Percentiles rank a stretch among this genome's conserved stretches.
These are phyloP conservation scores for Tolypocladium ophioglossoides DNA, from an alignment of 2,329 filamentous ascomycete species.

Conservation along the genomic window DNA sequence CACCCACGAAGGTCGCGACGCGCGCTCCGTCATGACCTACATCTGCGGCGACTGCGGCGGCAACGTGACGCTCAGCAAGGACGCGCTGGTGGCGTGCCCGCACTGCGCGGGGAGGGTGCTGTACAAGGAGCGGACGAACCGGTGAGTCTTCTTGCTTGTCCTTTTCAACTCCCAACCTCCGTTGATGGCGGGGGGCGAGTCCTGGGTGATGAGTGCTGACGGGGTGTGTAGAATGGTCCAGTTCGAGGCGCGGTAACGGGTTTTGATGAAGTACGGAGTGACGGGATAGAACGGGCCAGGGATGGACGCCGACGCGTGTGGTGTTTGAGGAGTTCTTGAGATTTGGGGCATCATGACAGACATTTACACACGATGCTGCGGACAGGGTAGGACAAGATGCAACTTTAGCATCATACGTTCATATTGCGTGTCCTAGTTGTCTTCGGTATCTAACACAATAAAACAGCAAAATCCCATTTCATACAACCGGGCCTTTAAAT, in stretches of 20 bases:
- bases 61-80: slow-evolving; percentile 28
- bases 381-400: not conserved
- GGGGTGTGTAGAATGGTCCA: slow-evolving; percentile 71
- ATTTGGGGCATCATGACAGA: not conserved
- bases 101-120: slow-evolving; percentile 84
- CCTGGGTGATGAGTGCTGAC: not conserved
- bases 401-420: not conserved
- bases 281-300: not conserved
- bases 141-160: slow-evolving; percentile 50
- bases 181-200: not conserved
- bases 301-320: not conserved
- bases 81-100: slow-evolving; percentile 38
- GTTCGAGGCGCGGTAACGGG: slow-evolving; percentile 73
- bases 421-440: not conserved
- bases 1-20: slow-evolving; percentile 26
- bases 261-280: not conserved
- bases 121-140: slow-evolving; percentile 96
- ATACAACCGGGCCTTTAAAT: not conserved
- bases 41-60: slow-evolving; percentile 34
- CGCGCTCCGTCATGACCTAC: slow-evolving; percentile 27
- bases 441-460: not conserved
- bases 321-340: not conserved
- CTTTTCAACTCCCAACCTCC: not conserved
- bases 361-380: not conserved
- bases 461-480: not conserved